These are phyloP conservation scores for Skeletonema potamos DNA, from an alignment of 108 stramenopile species.

Conservation along the genomic window DNA sequence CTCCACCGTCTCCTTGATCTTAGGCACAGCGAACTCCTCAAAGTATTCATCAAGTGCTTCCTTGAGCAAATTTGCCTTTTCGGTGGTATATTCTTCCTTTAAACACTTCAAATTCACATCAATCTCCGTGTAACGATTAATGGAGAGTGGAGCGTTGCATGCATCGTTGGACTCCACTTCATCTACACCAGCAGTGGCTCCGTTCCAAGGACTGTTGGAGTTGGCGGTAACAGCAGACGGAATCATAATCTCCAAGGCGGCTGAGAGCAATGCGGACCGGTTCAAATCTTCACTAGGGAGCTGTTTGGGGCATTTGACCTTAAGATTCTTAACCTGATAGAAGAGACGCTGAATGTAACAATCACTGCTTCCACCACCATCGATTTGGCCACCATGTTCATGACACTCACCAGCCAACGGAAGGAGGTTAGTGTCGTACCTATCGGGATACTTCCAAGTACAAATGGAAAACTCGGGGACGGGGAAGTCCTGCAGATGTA, in stretches of 20 bases:
- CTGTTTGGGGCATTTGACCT: constrained; percentile 26
- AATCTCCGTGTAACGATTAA: constrained; percentile 21
- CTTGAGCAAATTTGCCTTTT: constrained; percentile 26
- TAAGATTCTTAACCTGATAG: constrained; percentile 18
- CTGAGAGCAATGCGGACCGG: constrained; percentile 9
- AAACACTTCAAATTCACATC: constrained; percentile 30
- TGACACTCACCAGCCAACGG: constrained; percentile 31
- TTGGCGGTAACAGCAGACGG: not conserved
- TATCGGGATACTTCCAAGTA: constrained; percentile 34
- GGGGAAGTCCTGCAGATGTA: not conserved
- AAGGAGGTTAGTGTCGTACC: constrained; percentile 25
- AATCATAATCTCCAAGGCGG: constrained; percentile 11
- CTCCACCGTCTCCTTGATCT: constrained; percentile 8
- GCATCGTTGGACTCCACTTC: not conserved
- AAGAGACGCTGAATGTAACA: constrained; percentile 23
- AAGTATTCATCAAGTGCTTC: constrained; percentile 35
- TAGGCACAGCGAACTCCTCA: constrained; percentile 7
- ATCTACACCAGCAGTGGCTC: not conserved
- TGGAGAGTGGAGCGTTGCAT: constrained; percentile 23
- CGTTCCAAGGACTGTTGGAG: not conserved
- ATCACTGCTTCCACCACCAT: not conserved
- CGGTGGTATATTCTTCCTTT: constrained; percentile 14
- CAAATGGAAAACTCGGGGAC: constrained; percentile 31
- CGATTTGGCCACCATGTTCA: constrained; percentile 12
- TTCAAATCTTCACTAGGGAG: constrained; percentile 26